These are phyloP conservation scores for Thuja plicata DNA, from an alignment of 83 land plant species.

Conservation along the genomic window DNA sequence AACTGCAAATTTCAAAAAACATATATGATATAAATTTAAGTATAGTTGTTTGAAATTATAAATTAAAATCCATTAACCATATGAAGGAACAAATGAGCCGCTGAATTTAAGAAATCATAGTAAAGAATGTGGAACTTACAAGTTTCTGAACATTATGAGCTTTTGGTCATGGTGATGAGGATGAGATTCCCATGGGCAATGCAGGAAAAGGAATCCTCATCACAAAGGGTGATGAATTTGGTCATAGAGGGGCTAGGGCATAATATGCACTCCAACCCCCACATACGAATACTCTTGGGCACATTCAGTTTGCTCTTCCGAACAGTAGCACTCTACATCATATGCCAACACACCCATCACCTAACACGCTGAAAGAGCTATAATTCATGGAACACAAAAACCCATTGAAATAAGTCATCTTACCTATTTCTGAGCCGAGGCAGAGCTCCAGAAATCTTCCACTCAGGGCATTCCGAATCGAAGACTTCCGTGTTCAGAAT, in stretches of 20 bases:
- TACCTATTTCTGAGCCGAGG: no score
- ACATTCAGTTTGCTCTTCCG: conserved; percentile 84
- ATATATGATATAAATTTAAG: no score
- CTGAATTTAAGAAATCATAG: no score
- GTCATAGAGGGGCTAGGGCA: conserved; percentile 72
- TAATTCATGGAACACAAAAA: conserved; percentile 44
- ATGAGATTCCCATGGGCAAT: conserved; percentile 74
- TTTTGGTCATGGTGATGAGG: conserved; percentile 34
- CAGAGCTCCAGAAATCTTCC: no score
- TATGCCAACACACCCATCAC: conserved; percentile 36
- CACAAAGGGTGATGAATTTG: conserved; percentile 57
- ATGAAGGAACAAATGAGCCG: no score
- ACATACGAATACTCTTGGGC: conserved; percentile 79
- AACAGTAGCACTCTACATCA: conserved; percentile 78
- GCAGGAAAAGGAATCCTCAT: conserved; percentile 64
- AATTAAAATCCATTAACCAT: no score
- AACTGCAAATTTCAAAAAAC: no score
- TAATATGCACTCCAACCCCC: conserved; percentile 85
- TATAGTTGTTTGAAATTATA: no score
- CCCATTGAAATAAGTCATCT: no score
- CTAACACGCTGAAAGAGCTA: conserved; percentile 47
- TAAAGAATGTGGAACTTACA: no score
- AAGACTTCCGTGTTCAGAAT: conserved; percentile 69
- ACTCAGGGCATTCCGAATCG: no score
- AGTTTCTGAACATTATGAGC: neutral